Base-by-base conservation (phyloP, 1,284 basidiomycete genomes). In the Boletus smithii region DNA sequence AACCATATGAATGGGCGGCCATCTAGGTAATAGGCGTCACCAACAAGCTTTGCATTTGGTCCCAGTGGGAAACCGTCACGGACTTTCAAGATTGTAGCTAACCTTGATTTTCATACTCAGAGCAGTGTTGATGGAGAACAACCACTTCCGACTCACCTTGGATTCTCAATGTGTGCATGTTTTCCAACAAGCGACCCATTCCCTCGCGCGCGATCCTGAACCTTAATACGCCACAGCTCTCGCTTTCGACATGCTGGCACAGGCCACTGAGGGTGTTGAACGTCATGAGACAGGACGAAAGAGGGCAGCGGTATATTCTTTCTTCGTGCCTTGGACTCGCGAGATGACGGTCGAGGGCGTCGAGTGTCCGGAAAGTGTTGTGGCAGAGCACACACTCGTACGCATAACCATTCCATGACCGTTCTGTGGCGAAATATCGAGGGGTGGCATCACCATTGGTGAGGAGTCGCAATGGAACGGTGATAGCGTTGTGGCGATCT, bases 341-440 rank as follows among this genome's bases (percentile, higher is more conserved):
- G 31, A 83, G 69, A 53, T 83, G 80, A 49, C 72, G 65, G 53
- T 81, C 78, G 40, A 83, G 66, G 6, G 57, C 65, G 0, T 23
- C 8, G 7, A 80, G 67, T 0, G 64, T 58, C 23, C 53, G n/a
- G 42, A 72, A 76, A 2, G 38, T 49, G 9, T 37, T 49, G 54
- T 79, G 71, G 56, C 80, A 82, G 13, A 83, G 64, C 52, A 75
- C 75, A 58, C 80, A 83, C 56, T 81, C 76, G 55, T 71, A 82
- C 14, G 56, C 67, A 5, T 17, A 6, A 0, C 71, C 70, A 49
- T 81, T 81, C 72, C 71, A 81, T 0, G 79, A 64, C 3, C 56
- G 59, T 9, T 48, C 46, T 11, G 71, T 74, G 20, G 77, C 80
- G 24, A 57, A 51, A 51, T 69, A 73, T 3, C 29, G 3, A 8